Conservation (phyloP, 805 yeast genomes). For the Metschnikowia similis region DNA sequence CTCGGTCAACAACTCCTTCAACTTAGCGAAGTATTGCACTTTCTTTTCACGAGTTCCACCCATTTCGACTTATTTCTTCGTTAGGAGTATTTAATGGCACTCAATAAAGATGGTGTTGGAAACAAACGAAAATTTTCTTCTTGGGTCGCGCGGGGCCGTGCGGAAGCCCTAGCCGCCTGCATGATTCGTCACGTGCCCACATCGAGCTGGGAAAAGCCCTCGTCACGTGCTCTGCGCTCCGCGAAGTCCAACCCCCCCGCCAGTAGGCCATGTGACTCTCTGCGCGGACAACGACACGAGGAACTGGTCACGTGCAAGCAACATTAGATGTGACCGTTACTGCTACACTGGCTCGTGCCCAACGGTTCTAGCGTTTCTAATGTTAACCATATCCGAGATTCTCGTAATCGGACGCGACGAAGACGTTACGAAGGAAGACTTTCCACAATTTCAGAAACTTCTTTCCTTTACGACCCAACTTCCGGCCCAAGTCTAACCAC, state of each 20-base stretch:
- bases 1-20: constrained; percentile 92
- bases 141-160: constrained; percentile 2
- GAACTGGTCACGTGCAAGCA: neutral
- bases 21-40: constrained; percentile 89
- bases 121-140: constrained; percentile 9
- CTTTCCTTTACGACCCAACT: constrained; percentile 35
- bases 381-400: constrained; percentile 39
- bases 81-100: constrained; percentile 88
- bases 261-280: too few species aligned
- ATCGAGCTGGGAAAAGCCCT: neutral
- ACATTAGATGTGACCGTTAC: too few species aligned
- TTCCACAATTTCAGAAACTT: constrained; percentile 43
- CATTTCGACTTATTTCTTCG: constrained; percentile 85
- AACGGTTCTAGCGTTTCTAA: too few species aligned
- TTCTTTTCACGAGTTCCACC: constrained; percentile 99
- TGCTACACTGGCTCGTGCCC: too few species aligned
- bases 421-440: constrained; percentile 52
- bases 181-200: neutral
- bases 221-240: constrained; percentile 4
- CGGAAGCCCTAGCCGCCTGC: constrained; percentile 1
- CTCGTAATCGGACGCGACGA: constrained; percentile 63
- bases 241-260: too few species aligned
- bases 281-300: too few species aligned
- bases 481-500: constrained; percentile 57
- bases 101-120: constrained; percentile 20